Conservation (phyloP, 2,329 filamentous ascomycete species). For the Ilyonectria sp. region DNA sequence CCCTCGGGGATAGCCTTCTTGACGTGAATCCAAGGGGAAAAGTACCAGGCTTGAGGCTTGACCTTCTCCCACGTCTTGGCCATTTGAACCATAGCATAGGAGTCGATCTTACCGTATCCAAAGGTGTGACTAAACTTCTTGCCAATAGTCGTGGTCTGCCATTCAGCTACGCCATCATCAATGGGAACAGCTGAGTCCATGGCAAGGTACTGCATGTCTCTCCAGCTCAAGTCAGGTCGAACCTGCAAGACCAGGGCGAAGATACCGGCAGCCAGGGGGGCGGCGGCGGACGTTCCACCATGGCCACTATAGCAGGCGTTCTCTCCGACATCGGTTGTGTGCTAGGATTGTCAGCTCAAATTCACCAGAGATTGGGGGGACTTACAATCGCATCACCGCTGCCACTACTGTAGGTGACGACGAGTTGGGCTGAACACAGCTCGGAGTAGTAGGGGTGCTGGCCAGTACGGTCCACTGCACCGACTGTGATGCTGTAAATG, state of each 20-base stretch:
- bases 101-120: constrained; percentile 96
- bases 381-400: constrained; percentile 84
- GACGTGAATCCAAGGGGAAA: constrained; percentile 94
- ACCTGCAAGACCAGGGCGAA: constrained; percentile 89
- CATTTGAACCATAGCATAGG: constrained; percentile 85
- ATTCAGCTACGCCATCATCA: constrained; percentile 78
- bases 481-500: constrained; percentile 98
- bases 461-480: constrained; percentile 89
- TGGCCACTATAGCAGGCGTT: constrained; percentile 87
- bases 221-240: constrained; percentile 90
- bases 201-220: constrained; percentile 93
- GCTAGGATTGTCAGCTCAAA: constrained; percentile 59
- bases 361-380: constrained; percentile 28
- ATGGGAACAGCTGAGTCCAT: constrained; percentile 88
- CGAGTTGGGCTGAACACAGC: constrained; percentile 93
- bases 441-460: constrained; percentile 97
- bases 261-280: constrained; percentile 91
- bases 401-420: constrained; percentile 97
- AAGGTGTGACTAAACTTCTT: constrained; percentile 94
- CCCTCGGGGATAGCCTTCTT: constrained; percentile 90
- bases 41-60: constrained; percentile 96
- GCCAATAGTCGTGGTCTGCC: constrained; percentile 85
- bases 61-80: constrained; percentile 90
- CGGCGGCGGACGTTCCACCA: constrained; percentile 95
- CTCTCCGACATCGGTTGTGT: constrained; percentile 93